Conservation (phyloP, 768 basidiomycete genomes). For the Hortiboletus flavorubellus region DNA sequence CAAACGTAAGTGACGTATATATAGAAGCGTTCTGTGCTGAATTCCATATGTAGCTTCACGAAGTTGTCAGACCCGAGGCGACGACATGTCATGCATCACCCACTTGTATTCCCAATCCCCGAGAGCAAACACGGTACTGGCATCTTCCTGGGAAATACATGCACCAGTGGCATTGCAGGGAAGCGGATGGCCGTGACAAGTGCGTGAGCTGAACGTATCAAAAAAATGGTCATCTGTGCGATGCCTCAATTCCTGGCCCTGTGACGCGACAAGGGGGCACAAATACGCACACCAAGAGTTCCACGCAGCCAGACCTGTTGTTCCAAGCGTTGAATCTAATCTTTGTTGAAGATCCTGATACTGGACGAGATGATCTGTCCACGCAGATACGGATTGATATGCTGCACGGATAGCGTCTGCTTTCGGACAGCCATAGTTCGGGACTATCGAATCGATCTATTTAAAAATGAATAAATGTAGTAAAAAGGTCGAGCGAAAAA, state of each 20-base stretch:
- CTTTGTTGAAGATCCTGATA: conserved; percentile 37
- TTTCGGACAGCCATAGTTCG: conserved; percentile 42
- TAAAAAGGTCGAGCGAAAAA: neutral
- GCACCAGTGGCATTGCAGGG: conserved; percentile 42
- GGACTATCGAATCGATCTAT: conserved; percentile 48
- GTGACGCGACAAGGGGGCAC: neutral
- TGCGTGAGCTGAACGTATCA: conserved; percentile 48
- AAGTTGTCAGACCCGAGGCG: neutral
- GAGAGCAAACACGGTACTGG: conserved; percentile 50
- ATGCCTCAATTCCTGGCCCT: neutral
- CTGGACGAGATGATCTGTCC: conserved; percentile 42
- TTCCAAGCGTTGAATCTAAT: conserved; percentile 40
- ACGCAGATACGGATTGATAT: conserved; percentile 43
- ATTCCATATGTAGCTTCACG: conserved; percentile 47
- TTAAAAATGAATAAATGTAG: neutral
- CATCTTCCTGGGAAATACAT: conserved; percentile 43
- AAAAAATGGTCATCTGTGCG: conserved; percentile 42
- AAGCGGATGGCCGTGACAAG: conserved; percentile 38
- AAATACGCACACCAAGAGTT: conserved; percentile 43
- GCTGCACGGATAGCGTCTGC: conserved; percentile 39
- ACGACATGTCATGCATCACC: conserved; percentile 1
- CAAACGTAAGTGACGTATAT: conserved; percentile 45
- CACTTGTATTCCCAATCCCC: conserved; percentile 63
- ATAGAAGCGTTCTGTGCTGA: conserved; percentile 40
- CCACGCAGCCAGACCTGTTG: conserved; percentile 39